phyloP scores from a whole-genome alignment of 805 yeast species.

The Candida easanensis region DNA sequence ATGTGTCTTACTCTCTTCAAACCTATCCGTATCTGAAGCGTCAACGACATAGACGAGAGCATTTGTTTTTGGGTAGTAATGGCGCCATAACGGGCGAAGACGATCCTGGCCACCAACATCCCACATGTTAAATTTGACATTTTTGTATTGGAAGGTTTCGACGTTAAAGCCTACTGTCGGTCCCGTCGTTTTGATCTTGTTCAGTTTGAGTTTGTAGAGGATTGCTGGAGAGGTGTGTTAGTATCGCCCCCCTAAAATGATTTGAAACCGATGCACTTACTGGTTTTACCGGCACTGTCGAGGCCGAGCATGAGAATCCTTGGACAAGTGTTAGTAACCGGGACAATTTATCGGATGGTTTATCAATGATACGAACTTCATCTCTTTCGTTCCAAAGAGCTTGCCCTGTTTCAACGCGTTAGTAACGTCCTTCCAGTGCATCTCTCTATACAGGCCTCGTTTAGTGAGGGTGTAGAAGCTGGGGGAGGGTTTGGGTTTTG shows the following conservation, averaged over 20 bases:
- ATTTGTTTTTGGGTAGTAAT: conserved; percentile 89
- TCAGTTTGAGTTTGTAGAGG: conserved; percentile 76
- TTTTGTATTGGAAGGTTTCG: conserved; percentile 78
- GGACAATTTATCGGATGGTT: no score
- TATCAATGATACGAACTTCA: conserved; percentile 29
- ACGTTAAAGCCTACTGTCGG: conserved; percentile 96
- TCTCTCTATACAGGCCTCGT: no score
- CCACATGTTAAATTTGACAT: conserved; percentile 85
- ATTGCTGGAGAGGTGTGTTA: conserved; percentile 39
- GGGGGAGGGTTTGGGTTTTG: no score
- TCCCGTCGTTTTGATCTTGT: conserved; percentile 73
- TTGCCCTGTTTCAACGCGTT: conserved; percentile 31
- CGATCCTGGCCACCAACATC: conserved; percentile 96
- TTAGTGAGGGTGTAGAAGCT: no score
- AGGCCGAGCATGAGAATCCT: conserved; percentile 82
- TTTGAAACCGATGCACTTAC: conserved; percentile 1
- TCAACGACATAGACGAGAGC: conserved; percentile 91
- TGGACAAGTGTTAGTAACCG: conserved; percentile 21
- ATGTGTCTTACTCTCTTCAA: conserved; percentile 77
- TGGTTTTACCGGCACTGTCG: conserved; percentile 91
- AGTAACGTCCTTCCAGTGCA: neutral
- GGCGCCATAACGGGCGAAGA: conserved; percentile 92
- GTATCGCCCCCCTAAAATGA: neutral
- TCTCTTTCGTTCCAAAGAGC: conserved; percentile 51
- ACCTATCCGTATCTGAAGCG: conserved; percentile 66